Conservation (phyloP, 768 basidiomycete genomes). For the Gloeopeniophorella convolvens region DNA sequence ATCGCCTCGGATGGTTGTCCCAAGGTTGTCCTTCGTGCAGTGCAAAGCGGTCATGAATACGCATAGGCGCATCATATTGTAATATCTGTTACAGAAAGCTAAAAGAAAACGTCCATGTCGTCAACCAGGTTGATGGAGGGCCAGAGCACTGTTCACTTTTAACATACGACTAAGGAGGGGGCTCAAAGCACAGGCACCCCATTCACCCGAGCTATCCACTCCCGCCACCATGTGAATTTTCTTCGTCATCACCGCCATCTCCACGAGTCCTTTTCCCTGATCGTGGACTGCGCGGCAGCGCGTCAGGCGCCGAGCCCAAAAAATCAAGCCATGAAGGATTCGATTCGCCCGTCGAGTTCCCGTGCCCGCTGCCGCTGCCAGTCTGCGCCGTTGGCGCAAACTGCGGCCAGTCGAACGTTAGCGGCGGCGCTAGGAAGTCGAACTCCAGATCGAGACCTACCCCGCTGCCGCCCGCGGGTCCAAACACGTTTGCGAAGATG, state of each 20-base stretch:
- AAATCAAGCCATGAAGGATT: constrained; percentile 18
- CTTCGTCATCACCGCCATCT: constrained; percentile 7
- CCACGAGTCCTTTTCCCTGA: constrained; percentile 13
- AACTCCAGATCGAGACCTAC: constrained; percentile 19
- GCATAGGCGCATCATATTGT: too few species aligned
- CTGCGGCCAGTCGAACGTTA: constrained; percentile 24
- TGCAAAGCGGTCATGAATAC: too few species aligned
- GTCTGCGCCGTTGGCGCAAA: constrained; percentile 14
- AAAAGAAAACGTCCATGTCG: constrained; percentile 2
- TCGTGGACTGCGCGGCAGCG: constrained; percentile 11
- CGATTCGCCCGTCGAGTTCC: constrained; percentile 6
- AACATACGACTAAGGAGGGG: neutral
- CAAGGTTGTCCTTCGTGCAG: too few species aligned
- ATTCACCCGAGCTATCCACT: constrained; percentile 5
- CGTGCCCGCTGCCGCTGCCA: neutral
- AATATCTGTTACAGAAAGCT: too few species aligned
- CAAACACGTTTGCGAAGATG: constrained; percentile 21
- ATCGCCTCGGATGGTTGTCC: too few species aligned
- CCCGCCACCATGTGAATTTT: neutral
- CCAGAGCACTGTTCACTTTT: neutral
- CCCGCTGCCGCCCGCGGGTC: constrained; percentile 16
- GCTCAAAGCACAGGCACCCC: too few species aligned
- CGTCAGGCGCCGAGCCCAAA: constrained; percentile 9
- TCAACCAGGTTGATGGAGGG: neutral
- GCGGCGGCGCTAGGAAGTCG: constrained; percentile 18